Evolutionary conservation across 371 early-diverging fungal genomes (phyloP).

Genomic region (Catenaria anguillulae): DNA sequence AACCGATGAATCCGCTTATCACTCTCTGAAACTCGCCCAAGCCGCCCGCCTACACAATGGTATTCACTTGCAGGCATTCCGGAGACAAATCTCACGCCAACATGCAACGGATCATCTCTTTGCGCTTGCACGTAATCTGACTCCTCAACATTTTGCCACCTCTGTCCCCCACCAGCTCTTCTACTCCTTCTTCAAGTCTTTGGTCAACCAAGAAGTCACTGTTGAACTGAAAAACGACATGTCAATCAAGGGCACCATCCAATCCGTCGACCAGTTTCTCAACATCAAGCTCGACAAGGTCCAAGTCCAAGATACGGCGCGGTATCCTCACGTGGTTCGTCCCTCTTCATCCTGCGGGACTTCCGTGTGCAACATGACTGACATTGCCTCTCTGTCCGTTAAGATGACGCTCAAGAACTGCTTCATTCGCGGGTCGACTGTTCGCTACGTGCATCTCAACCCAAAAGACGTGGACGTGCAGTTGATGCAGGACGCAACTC

Average conservation of each 20-base stretch:
- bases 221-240: slow-evolving; percentile 98
- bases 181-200: slow-evolving; percentile 97
- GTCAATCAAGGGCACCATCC: slow-evolving; percentile 76
- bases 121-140: too few relatives aligned
- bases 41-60: too few relatives aligned
- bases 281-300: slow-evolving; percentile 94
- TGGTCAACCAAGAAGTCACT: slow-evolving; percentile 87
- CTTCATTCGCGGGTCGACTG: slow-evolving; percentile 96
- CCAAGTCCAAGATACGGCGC: slow-evolving; percentile 65
- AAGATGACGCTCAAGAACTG: slow-evolving; percentile 88
- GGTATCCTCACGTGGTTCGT: slow-evolving; percentile 92
- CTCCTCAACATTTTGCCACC: too few relatives aligned
- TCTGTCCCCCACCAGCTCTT: slow-evolving; percentile 81
- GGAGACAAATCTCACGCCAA: too few relatives aligned
- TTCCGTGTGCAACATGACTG: neutral
- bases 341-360: neutral
- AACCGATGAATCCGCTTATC: too few relatives aligned
- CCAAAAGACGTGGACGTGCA: slow-evolving; percentile 78
- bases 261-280: slow-evolving; percentile 96
- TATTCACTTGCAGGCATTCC: too few relatives aligned
- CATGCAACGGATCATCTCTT: too few relatives aligned
- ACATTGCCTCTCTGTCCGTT: neutral
- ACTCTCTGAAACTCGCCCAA: too few relatives aligned
- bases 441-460: slow-evolving; percentile 90
- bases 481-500: slow-evolving; percentile 87